These are phyloP conservation scores for Aspergillus melleus DNA, from an alignment of 2,329 filamentous ascomycete genomes.

Conservation along the genomic window DNA sequence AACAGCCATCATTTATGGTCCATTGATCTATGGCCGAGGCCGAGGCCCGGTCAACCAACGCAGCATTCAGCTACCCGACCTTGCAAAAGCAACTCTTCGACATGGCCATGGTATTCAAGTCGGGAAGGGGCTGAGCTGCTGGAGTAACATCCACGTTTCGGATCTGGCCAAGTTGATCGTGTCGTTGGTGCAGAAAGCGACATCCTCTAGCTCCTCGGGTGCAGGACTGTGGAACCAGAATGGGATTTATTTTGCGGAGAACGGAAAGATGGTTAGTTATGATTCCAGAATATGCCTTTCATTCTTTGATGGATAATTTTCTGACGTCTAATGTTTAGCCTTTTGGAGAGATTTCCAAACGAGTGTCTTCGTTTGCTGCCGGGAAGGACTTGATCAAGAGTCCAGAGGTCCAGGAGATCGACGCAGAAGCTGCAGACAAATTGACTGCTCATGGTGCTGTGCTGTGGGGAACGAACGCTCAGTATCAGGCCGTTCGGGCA, in stretches of 20 bases:
- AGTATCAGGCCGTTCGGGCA: slow-evolving; percentile 13
- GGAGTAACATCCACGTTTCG: slow-evolving; percentile 61
- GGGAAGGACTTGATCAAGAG: slow-evolving; percentile 16
- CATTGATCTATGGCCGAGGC: slow-evolving; percentile 59
- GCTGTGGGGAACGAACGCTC: slow-evolving; percentile 24
- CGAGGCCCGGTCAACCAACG: slow-evolving; percentile 52
- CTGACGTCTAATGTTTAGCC: slow-evolving; percentile 3
- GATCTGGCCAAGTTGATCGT: slow-evolving; percentile 59
- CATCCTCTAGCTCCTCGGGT: slow-evolving; percentile 9
- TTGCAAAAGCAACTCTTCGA: slow-evolving; percentile 45
- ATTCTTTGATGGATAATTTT: neutral
- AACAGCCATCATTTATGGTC: slow-evolving; percentile 63
- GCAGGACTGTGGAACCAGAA: slow-evolving; percentile 37
- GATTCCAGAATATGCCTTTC: neutral
- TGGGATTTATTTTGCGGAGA: slow-evolving; percentile 37
- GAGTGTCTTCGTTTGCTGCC: slow-evolving; percentile 12
- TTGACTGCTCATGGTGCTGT: slow-evolving; percentile 19
- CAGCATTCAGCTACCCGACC: slow-evolving; percentile 52
- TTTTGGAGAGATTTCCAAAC: slow-evolving; percentile 15
- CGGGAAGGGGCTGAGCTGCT: slow-evolving; percentile 56
- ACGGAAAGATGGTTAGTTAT: slow-evolving; percentile 18
- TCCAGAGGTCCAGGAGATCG: slow-evolving; percentile 12
- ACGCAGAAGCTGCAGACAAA: slow-evolving; percentile 15
- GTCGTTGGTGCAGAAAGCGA: slow-evolving; percentile 50
- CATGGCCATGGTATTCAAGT: slow-evolving; percentile 54